Evolutionary conservation across 176 grass and related monocot genomes (phyloP).

Genomic region (Avena atlantica): DNA sequence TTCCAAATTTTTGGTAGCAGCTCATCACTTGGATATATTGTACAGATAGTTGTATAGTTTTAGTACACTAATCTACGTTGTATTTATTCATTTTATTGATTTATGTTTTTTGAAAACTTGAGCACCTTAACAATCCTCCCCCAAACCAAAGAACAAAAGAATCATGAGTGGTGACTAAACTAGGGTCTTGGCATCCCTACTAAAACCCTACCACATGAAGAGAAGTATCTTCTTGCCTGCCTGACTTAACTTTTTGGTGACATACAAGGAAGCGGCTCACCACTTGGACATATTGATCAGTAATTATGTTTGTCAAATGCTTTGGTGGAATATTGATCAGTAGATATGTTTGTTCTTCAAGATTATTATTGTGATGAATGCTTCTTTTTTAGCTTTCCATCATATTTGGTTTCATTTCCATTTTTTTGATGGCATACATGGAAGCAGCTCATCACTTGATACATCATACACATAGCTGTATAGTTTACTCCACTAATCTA

Average conservation of each 20-base stretch:
- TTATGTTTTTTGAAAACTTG: slow-evolving; percentile 1
- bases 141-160: slow-evolving; percentile 20
- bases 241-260: neutral
- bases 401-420: neutral
- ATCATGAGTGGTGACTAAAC: slow-evolving; percentile 28
- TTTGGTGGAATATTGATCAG: no score
- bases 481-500: neutral
- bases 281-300: no score
- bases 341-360: neutral
- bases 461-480: no score
- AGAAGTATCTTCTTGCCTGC: slow-evolving; percentile 11
- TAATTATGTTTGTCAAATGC: no score
- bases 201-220: slow-evolving; percentile 27
- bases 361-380: neutral
- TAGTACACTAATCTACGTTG: neutral
- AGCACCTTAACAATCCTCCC: slow-evolving; percentile 17
- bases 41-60: neutral
- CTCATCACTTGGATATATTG: no score
- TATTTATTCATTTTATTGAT: neutral
- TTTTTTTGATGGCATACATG: no score
- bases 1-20: neutral
- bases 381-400: neutral
- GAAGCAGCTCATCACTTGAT: no score
- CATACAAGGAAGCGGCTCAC: no score
- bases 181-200: slow-evolving; percentile 8